Conservation (phyloP, 2,329 filamentous ascomycete genomes). For the Beauveria bassiana region DNA sequence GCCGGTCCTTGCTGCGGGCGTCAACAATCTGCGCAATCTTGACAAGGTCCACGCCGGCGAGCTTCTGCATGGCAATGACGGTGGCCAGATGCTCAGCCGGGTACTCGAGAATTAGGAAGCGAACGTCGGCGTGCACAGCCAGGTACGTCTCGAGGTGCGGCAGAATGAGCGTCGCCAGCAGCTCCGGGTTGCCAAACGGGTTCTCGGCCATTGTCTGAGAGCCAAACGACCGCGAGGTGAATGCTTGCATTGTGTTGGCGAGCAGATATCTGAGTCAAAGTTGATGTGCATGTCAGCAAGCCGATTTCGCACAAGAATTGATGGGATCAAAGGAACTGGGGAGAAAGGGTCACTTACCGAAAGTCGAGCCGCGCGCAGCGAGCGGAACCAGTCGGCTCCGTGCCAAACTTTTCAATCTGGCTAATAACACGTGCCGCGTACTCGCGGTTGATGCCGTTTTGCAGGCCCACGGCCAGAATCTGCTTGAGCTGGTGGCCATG, state of each 20-base stretch:
- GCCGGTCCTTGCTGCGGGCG: conserved; percentile 28
- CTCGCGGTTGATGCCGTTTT: conserved; percentile 43
- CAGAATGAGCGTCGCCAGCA: conserved; percentile 50
- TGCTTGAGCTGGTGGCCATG: conserved; percentile 40
- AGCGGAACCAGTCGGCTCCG: conserved; percentile 39
- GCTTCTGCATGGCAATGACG: conserved; percentile 47
- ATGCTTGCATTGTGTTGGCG: conserved; percentile 52
- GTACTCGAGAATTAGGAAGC: conserved; percentile 53
- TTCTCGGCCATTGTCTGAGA: conserved; percentile 42
- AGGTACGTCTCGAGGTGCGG: conserved; percentile 55
- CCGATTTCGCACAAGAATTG: too few relatives aligned
- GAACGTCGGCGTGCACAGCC: conserved; percentile 41
- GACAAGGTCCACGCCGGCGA: conserved; percentile 48
- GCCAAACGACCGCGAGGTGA: conserved; percentile 41
- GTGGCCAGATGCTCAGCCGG: conserved; percentile 48
- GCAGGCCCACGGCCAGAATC: conserved; percentile 52
- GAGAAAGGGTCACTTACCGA: conserved; percentile 31
- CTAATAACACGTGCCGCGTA: conserved; percentile 41
- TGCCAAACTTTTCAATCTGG: conserved; percentile 48
- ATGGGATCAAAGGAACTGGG: too few relatives aligned
- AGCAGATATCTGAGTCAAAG: conserved; percentile 44
- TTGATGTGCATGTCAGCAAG: too few relatives aligned
- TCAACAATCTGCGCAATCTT: conserved; percentile 52
- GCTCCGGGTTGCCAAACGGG: conserved; percentile 44
- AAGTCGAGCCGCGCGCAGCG: conserved; percentile 52